Evolutionary conservation across 441 rosid genomes (phyloP), one percentile per base, ranked within the genome.

Genomic region (Populus hybrid): DNA sequence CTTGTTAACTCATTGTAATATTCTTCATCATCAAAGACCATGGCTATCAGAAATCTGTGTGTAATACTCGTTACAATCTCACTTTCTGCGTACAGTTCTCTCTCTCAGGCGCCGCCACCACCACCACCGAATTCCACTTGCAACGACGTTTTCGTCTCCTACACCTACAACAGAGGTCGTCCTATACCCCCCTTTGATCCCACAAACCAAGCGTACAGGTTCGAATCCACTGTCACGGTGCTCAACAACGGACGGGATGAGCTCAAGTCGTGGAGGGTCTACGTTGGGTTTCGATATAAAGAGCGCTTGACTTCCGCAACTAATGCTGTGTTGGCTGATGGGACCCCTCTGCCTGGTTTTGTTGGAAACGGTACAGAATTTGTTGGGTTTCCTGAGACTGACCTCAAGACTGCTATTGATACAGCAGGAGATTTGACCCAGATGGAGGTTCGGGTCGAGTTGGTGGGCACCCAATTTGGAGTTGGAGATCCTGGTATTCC

Each of bases 401-500:
- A 94, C 83, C 87, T 95, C 83, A 89, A 92, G 83, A 83, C 97
- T 36, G 98, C 98, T 46, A 93, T 95, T 46, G 89, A 88, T 80
- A 95, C 97, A 9, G 97, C 99, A 0, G 99, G 99, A 7, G 99
- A 94, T 73, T 0, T 81, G 72, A 86, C 80, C 46, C 98, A 94
- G 91, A 94, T 87, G 91, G 84, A 87, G 84, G 94, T 80, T 18
- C 89, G 76, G 82, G 81, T 95, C 61, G 74, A 85, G 83, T 82
- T 95, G 30, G 83, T 91, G 16, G 99, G 99, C 26, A 94, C 99
- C 77, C 94, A 91, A 84, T 95, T 95, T 57, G 94, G 94, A 7
- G 90, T 84, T 61, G 85, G 85, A 38, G 79, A 85, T 6, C 88
- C 88, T 38, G 70, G 0, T 42, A 84, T 78, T 72, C 93, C 97